These are phyloP conservation scores for Eutypella sp. DNA, from an alignment of 2,329 filamentous ascomycete species.

Conservation along the genomic window DNA sequence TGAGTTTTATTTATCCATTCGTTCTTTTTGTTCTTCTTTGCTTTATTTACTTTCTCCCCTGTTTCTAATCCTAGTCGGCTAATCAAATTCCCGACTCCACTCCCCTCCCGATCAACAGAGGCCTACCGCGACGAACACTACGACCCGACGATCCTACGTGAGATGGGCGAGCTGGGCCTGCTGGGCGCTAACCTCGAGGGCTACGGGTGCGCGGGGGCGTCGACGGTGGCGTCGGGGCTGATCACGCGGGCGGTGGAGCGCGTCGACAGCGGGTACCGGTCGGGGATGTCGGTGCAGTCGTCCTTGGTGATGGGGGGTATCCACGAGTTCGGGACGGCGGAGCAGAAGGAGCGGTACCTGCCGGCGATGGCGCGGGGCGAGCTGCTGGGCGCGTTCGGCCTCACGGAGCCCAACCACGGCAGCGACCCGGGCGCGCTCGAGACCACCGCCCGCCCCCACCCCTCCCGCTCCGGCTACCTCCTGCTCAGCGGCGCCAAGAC, in stretches of 20 bases:
- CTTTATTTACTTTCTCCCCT: too few relatives aligned
- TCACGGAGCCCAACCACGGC: slow-evolving; percentile 91
- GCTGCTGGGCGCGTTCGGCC: slow-evolving; percentile 77
- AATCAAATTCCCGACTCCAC: too few relatives aligned
- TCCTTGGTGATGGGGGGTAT: slow-evolving; percentile 93
- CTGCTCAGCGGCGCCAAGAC: slow-evolving; percentile 80
- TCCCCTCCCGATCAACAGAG: slow-evolving; percentile 20
- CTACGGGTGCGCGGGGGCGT: slow-evolving; percentile 83
- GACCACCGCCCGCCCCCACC: slow-evolving; percentile 77
- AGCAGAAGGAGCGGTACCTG: slow-evolving; percentile 81
- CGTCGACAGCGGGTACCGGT: slow-evolving; percentile 87
- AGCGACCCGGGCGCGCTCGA: slow-evolving; percentile 92
- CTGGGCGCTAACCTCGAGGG: slow-evolving; percentile 82
- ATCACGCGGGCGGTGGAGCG: slow-evolving; percentile 88
- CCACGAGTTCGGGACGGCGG: slow-evolving; percentile 77
- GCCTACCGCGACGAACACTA: slow-evolving; percentile 74
- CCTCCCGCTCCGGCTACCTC: slow-evolving; percentile 76
- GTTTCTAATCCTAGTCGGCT: too few relatives aligned
- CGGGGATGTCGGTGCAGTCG: slow-evolving; percentile 89
- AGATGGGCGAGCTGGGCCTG: slow-evolving; percentile 91
- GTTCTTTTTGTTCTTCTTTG: too few relatives aligned
- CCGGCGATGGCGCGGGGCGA: slow-evolving; percentile 79
- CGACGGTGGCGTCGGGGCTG: slow-evolving; percentile 80
- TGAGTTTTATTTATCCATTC: slow-evolving; percentile 41
- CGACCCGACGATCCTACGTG: slow-evolving; percentile 76